phyloP scores from a whole-genome alignment of 768 basidiomycete species.

The Rossbeevera mucosa region DNA sequence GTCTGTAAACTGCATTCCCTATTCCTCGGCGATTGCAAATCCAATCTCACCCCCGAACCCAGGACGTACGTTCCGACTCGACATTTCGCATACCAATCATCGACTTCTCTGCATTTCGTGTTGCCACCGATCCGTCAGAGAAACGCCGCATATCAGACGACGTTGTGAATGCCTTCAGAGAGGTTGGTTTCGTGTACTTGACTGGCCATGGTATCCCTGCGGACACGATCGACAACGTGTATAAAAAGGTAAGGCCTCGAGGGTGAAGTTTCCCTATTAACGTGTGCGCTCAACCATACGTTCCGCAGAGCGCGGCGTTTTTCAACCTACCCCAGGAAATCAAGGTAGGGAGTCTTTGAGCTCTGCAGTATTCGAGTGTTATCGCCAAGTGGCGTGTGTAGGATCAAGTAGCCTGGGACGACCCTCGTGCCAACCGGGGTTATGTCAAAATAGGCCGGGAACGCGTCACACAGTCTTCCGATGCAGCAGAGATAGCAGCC shows the following conservation, averaged over 20 bases:
- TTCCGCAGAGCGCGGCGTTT: slow-evolving; percentile 65
- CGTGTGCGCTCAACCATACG: not conserved
- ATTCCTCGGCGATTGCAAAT: not conserved
- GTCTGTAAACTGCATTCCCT: slow-evolving; percentile 7
- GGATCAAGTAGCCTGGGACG: slow-evolving; percentile 72
- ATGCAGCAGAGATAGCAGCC: slow-evolving; percentile 66
- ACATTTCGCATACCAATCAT: slow-evolving; percentile 70
- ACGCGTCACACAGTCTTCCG: slow-evolving; percentile 69
- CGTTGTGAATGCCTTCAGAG: slow-evolving; percentile 72
- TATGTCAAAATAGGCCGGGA: slow-evolving; percentile 81
- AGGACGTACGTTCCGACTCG: slow-evolving; percentile 35
- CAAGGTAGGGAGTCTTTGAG: slow-evolving; percentile 41
- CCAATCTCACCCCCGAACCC: slow-evolving; percentile 5
- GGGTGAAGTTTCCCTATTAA: slow-evolving; percentile 1
- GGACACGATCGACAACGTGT: slow-evolving; percentile 53
- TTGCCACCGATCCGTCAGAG: slow-evolving; percentile 45
- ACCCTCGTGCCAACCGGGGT: slow-evolving; percentile 81
- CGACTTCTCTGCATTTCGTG: slow-evolving; percentile 67
- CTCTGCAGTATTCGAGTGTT: not conserved
- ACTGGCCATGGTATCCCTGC: slow-evolving; percentile 65
- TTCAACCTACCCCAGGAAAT: slow-evolving; percentile 58
- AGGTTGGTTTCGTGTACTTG: slow-evolving; percentile 79
- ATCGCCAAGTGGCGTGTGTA: slow-evolving; percentile 22
- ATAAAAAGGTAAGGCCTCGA: slow-evolving; percentile 49
- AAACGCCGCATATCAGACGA: slow-evolving; percentile 60